Evolutionary conservation across 2,329 filamentous ascomycete genomes (phyloP).

Genomic region (Purpureocillium lavendulum): DNA sequence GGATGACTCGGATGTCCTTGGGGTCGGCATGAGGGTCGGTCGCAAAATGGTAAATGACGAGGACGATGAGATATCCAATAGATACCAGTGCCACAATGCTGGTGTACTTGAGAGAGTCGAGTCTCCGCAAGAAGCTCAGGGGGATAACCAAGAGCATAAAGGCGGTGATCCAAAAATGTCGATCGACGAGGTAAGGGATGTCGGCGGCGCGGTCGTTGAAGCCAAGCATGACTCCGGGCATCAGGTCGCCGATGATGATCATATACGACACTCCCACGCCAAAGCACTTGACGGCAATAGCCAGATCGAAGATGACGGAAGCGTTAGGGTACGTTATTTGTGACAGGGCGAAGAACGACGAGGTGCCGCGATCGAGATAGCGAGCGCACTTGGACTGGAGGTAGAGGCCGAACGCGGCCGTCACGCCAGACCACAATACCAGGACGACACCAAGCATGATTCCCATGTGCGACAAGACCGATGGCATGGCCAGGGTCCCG

Average conservation of each 20-base stretch:
- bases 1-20: conserved; percentile 65
- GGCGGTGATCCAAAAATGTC: conserved; percentile 94
- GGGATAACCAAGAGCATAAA: conserved; percentile 98
- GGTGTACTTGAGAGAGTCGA: conserved; percentile 97
- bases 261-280: conserved; percentile 95
- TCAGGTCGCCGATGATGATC: conserved; percentile 96
- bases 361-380: conserved; percentile 80
- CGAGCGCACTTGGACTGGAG: conserved; percentile 87
- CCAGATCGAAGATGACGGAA: conserved; percentile 88
- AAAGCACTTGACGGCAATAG: conserved; percentile 97
- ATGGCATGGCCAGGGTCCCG: conserved; percentile 90
- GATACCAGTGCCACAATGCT: conserved; percentile 85
- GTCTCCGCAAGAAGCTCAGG: conserved; percentile 78
- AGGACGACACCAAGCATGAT: conserved; percentile 76
- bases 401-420: conserved; percentile 87
- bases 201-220: conserved; percentile 58
- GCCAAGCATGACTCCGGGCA: conserved; percentile 86
- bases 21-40: conserved; percentile 69
- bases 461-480: conserved; percentile 91
- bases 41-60: conserved; percentile 88
- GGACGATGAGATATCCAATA: conserved; percentile 86
- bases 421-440: conserved; percentile 85
- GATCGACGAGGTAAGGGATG: conserved; percentile 70
- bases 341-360: conserved; percentile 94
- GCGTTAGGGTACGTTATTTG: conserved; percentile 96